Evolutionary conservation across 768 basidiomycete species (phyloP).

Genomic region (Clitopilus hobsonii): DNA sequence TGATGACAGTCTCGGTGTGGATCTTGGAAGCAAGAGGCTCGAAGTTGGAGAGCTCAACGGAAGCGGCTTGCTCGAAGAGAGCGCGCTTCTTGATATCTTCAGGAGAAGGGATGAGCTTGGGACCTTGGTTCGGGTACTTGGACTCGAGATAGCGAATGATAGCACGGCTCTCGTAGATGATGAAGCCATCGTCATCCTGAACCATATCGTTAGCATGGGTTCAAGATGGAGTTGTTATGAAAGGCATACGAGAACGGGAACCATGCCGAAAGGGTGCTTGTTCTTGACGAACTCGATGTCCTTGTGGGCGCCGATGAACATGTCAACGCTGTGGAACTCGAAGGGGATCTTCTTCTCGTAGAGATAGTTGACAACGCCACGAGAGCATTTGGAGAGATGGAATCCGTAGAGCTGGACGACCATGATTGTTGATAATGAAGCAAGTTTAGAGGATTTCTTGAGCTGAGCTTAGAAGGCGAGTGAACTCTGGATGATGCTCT

Average conservation of each 20-base stretch:
- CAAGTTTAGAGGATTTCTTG: too few relatives aligned
- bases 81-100: constrained; percentile 25
- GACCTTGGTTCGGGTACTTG: constrained; percentile 42
- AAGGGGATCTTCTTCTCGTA: constrained; percentile 14
- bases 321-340: constrained; percentile 8
- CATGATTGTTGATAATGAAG: too few relatives aligned
- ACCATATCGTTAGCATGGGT: background rate
- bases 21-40: constrained; percentile 27
- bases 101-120: constrained; percentile 38
- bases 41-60: constrained; percentile 43
- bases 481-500: too few relatives aligned
- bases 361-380: constrained; percentile 8
- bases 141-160: constrained; percentile 46
- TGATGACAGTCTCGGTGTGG: constrained; percentile 40
- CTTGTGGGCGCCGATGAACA: constrained; percentile 10
- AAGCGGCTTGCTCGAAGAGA: constrained; percentile 34
- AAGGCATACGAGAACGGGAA: constrained; percentile 11
- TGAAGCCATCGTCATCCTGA: constrained; percentile 29
- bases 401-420: constrained; percentile 13
- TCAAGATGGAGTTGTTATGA: background rate
- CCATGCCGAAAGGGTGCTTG: constrained; percentile 11
- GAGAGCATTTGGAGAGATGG: constrained; percentile 7
- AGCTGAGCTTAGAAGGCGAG: too few relatives aligned
- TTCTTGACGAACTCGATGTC: constrained; percentile 1
- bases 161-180: constrained; percentile 50